phyloP scores from a whole-genome alignment of 2,329 filamentous ascomycete genomes.

The Colletotrichum magnum region DNA sequence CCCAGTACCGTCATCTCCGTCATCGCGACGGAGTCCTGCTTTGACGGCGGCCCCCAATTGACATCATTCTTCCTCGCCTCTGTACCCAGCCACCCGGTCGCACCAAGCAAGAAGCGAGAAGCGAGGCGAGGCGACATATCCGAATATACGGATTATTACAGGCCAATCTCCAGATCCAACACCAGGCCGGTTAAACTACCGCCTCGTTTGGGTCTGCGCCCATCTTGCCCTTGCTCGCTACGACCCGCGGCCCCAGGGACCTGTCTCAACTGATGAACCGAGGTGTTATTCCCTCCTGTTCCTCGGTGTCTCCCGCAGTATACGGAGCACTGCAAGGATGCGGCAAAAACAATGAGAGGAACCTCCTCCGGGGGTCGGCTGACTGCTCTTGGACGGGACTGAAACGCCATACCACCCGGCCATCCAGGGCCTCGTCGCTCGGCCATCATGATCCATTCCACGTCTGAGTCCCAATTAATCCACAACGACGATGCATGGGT shows the following conservation, averaged over 20 bases:
- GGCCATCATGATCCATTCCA: slow-evolving; percentile 11
- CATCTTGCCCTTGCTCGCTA: not conserved
- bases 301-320: slow-evolving; percentile 2
- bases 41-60: slow-evolving; percentile 20
- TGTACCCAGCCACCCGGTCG: slow-evolving; percentile 32
- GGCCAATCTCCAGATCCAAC: slow-evolving; percentile 17
- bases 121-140: slow-evolving; percentile 17
- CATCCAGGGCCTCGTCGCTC: slow-evolving; percentile 23
- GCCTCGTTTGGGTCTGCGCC: not conserved
- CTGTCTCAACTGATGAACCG: slow-evolving; percentile 17
- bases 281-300: not conserved
- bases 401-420: slow-evolving; percentile 24
- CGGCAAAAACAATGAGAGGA: not conserved
- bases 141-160: not conserved
- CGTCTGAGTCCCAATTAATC: slow-evolving; percentile 37
- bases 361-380: not conserved
- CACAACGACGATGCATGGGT: slow-evolving; percentile 16
- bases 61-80: slow-evolving; percentile 29
- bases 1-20: not conserved
- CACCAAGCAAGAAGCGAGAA: slow-evolving; percentile 26
- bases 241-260: not conserved
- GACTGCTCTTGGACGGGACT: slow-evolving; percentile 13
- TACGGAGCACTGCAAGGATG: not conserved
- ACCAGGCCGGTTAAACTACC: slow-evolving; percentile 12
- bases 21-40: not conserved